Evolutionary conservation across 192 early-diverging fungal genomes (phyloP).

Genomic region (Gaertneriomyces semiglobifer): DNA sequence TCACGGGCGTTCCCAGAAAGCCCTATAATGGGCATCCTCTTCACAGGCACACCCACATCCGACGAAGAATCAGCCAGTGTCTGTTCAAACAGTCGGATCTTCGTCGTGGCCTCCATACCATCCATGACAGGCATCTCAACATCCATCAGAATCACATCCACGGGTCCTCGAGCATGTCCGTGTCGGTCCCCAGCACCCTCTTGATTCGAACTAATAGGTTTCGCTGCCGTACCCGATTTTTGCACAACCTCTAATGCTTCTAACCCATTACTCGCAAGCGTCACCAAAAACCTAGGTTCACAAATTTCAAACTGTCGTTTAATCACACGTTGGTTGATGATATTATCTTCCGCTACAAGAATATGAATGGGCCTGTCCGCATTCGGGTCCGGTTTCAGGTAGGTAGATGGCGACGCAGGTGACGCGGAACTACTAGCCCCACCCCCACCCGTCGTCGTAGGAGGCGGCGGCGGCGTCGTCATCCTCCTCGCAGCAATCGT

Average conservation of each 20-base stretch:
- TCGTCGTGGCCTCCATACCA: constrained; percentile 51
- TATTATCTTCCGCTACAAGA: constrained; percentile 21
- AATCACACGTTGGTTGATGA: constrained; percentile 22
- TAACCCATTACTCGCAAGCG: constrained; percentile 6
- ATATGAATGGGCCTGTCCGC: neutral
- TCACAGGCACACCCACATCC: neutral
- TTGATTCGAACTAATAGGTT: neutral
- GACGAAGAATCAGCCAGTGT: neutral
- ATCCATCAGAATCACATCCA: constrained; percentile 30
- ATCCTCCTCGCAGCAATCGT: neutral
- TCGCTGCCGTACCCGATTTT: too few species aligned
- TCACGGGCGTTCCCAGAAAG: constrained; percentile 20
- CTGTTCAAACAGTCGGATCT: constrained; percentile 40
- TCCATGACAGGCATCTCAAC: constrained; percentile 57
- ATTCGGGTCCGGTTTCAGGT: too few species aligned
- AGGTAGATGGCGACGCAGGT: too few species aligned
- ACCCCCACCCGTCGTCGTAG: neutral
- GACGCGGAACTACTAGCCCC: too few species aligned
- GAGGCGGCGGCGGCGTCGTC: neutral
- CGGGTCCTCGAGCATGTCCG: neutral
- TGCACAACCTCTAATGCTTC: constrained; percentile 7
- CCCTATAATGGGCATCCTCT: constrained; percentile 10
- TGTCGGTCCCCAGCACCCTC: neutral
- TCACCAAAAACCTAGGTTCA: neutral
- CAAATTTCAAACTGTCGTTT: constrained; percentile 21